These are phyloP conservation scores for Heliocybe sulcata DNA, from an alignment of 1,284 basidiomycete species.

Conservation along the genomic window DNA sequence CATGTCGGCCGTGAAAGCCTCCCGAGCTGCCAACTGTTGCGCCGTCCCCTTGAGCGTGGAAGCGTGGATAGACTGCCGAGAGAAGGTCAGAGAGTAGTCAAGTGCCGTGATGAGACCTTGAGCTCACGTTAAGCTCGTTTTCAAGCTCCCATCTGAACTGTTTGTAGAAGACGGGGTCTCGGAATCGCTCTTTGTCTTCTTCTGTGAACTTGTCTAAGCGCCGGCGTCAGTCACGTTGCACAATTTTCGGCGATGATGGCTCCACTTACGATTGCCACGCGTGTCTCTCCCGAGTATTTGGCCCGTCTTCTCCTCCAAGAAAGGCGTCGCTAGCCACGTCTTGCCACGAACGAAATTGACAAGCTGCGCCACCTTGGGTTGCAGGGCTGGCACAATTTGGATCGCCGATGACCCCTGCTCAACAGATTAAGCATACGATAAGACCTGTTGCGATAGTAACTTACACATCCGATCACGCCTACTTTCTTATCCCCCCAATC, in stretches of 20 bases:
- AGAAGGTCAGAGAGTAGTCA: background rate
- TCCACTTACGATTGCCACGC: slow-evolving; percentile 34
- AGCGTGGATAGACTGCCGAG: slow-evolving; percentile 33
- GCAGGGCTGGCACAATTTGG: slow-evolving; percentile 54
- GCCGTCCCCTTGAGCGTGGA: slow-evolving; percentile 37
- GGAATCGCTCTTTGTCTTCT: slow-evolving; percentile 42
- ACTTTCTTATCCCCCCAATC: slow-evolving; percentile 48
- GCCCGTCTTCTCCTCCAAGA: slow-evolving; percentile 31
- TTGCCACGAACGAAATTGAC: slow-evolving; percentile 53
- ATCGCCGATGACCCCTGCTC: slow-evolving; percentile 56
- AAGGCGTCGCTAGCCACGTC: slow-evolving; percentile 51
- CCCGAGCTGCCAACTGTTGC: slow-evolving; percentile 31
- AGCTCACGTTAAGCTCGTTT: slow-evolving; percentile 42
- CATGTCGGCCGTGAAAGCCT: slow-evolving; percentile 40
- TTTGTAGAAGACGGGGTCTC: slow-evolving; percentile 40
- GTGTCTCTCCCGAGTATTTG: slow-evolving; percentile 27
- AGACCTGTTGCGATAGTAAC: slow-evolving; percentile 11
- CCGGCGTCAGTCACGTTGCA: background rate
- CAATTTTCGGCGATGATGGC: background rate
- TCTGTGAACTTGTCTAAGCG: slow-evolving; percentile 41
- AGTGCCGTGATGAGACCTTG: background rate
- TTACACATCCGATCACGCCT: slow-evolving; percentile 54
- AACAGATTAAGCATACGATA: background rate
- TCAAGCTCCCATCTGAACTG: slow-evolving; percentile 45
- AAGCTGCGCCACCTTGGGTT: slow-evolving; percentile 41